These are phyloP conservation scores for Trichoderma erinaceum DNA, from an alignment of 495 filamentous ascomycete genomes.

Conservation along the genomic window DNA sequence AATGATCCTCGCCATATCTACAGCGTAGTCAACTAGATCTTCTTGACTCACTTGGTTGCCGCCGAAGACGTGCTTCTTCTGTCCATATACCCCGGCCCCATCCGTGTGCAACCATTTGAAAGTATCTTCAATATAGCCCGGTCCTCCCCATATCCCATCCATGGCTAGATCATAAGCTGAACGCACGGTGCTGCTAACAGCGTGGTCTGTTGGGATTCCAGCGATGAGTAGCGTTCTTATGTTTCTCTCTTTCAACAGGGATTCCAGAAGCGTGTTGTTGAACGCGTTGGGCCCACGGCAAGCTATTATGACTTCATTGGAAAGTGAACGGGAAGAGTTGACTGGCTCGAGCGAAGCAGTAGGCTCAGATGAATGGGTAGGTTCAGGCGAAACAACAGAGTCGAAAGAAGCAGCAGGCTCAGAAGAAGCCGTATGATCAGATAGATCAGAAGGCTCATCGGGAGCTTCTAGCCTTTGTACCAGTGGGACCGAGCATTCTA, in stretches of 20 bases:
- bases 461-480: background rate
- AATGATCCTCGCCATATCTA: conserved; percentile 4
- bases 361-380: background rate
- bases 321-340: background rate
- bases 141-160: background rate
- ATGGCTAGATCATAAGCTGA: background rate
- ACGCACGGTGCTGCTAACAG: conserved; percentile 1
- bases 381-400: background rate
- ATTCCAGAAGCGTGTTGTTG: background rate
- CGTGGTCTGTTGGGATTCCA: background rate
- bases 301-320: background rate
- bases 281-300: background rate
- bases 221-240: conserved; percentile 2
- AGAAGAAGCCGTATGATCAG: background rate
- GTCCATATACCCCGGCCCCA: background rate
- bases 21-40: background rate
- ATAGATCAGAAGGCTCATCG: background rate
- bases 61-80: too few species aligned
- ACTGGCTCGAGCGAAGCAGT: background rate
- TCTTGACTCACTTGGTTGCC: background rate
- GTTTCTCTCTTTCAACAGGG: background rate
- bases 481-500: background rate
- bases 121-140: background rate
- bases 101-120: background rate
- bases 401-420: too few species aligned